These are phyloP conservation scores for Ramaria rubella DNA, from an alignment of 768 basidiomycete genomes.

Conservation along the genomic window DNA sequence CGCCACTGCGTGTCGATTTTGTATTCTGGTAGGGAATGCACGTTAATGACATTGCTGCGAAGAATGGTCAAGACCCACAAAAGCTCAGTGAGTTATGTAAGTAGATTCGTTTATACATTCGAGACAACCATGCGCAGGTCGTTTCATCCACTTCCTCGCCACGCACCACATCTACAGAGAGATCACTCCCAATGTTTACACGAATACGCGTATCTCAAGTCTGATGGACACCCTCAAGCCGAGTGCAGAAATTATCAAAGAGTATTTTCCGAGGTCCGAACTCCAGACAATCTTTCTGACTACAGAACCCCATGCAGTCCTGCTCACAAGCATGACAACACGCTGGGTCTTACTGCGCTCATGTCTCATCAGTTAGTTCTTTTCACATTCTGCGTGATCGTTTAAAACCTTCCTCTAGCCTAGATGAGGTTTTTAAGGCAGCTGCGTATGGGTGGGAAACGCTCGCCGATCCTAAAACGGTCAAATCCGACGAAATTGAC, in stretches of 20 bases:
- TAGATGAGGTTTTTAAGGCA: slow-evolving; percentile 16
- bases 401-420: too few species aligned
- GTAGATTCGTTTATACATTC: not conserved
- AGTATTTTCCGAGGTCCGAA: slow-evolving; percentile 16
- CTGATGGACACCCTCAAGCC: slow-evolving; percentile 27
- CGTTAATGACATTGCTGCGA: not conserved
- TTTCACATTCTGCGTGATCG: slow-evolving; percentile 12
- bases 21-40: slow-evolving; percentile 3
- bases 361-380: slow-evolving; percentile 17
- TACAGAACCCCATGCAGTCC: slow-evolving; percentile 6
- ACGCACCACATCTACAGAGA: slow-evolving; percentile 27
- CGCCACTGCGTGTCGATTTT: not conserved
- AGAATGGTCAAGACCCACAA: not conserved
- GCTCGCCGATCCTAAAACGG: slow-evolving; percentile 18
- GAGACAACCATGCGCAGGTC: slow-evolving; percentile 11
- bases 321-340: slow-evolving; percentile 18
- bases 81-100: not conserved
- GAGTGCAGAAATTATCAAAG: slow-evolving; percentile 20
- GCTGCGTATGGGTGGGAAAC: slow-evolving; percentile 16
- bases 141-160: slow-evolving; percentile 24
- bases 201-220: slow-evolving; percentile 21
- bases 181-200: slow-evolving; percentile 24
- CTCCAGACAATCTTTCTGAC: not conserved
- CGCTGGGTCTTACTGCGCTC: slow-evolving; percentile 18
- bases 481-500: slow-evolving; percentile 14